Evolutionary conservation across 495 filamentous ascomycete genomes (phyloP), one percentile per base, ranked within the genome.

Genomic region (Aspergillus cavernicola): DNA sequence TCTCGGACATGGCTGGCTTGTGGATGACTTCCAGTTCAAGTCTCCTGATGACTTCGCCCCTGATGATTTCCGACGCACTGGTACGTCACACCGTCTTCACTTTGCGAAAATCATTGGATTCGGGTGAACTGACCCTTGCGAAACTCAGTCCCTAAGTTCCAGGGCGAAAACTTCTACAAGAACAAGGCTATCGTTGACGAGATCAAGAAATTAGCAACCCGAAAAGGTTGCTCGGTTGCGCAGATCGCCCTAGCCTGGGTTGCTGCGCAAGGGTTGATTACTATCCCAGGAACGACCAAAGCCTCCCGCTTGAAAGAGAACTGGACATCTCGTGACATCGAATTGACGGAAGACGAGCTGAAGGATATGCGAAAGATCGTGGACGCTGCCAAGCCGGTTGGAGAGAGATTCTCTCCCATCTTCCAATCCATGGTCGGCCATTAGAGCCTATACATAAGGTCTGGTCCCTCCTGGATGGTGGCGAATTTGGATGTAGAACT

Each of bases 81-180:
- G 69, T 74, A 38, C 57, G 62, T 61, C 18, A 32, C n/a, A n/a
- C n/a, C n/a, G n/a, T n/a, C 29, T 18, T 16, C 52, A 15, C 50
- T 10, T 7, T 6, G 6, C 18, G 29, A 35, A n/a, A n/a, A n/a
- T n/a, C n/a, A n/a, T n/a, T n/a, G n/a, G n/a, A n/a, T n/a, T n/a
- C n/a, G n/a, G n/a, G n/a, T n/a, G n/a, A 28, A 28, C 24, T 28
- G 24, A 28, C 24, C 9, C 24, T 9, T 9, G 16, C 35, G 16
- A 7, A 1, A 28, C 24, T 28, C 24, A 77, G 73, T 50, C 3
- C 73, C 75, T 16, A 76, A 76, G 43, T 78, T 78, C 54, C 73
- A 78, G 58, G 72, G 72, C 20, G 75, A 78, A 11, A 78, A 78
- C 53, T 78, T 78, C 58, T 75, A 73, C 60, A 73, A 73, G 55